Evolutionary conservation across 768 basidiomycete species (phyloP), one percentile per base, ranked within the genome.

Genomic region (Strobilomyces echinocephalus): DNA sequence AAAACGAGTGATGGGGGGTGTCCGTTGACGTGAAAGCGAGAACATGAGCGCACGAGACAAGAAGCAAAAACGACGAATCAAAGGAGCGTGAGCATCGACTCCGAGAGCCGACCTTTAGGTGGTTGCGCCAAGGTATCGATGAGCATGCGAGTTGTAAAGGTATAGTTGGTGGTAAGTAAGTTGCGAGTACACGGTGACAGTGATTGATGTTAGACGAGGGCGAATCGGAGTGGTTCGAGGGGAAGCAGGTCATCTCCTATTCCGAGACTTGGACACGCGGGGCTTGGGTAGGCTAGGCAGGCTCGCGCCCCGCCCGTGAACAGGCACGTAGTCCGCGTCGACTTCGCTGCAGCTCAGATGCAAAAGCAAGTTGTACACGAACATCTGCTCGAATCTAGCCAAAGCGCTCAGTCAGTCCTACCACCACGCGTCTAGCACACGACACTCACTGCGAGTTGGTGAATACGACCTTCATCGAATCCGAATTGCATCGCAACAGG

Each of bases 401-500:
- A 54, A 40, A 18, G 4, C 24, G 24, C 24, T 5, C 46, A n/a
- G 49, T 59, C 36, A 63, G 47, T 26, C 49, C 39, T 14, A 45
- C 21, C 24, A 60, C 46, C 26, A 52, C 33, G 24, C 40, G 30
- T 51, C 16, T 9, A 47, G 21, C 52, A 35, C 9, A 30, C n/a
- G n/a, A 50, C 11, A 79, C 90, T 72, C 63, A 93, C 91, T 88
- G 87, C 14, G 94, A 81, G 69, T 95, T 97, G 31, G 88, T 93
- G 66, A 92, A 95, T 10, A 94, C 92, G 10, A 94, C 76, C 8
- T 87, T 78, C 79, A 94, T 86, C n/a, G 84, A 88, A 45, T 92
- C 87, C 15, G 90, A 92, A 60, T 78, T 87, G 64, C 93, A 95
- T 51, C 93, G 76, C 42, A 97, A 69, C 41, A 97, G 69, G 70